Evolutionary conservation across 1,284 basidiomycete genomes (phyloP), one percentile per base, ranked within the genome.

Genomic region (Xanthoconium separans): DNA sequence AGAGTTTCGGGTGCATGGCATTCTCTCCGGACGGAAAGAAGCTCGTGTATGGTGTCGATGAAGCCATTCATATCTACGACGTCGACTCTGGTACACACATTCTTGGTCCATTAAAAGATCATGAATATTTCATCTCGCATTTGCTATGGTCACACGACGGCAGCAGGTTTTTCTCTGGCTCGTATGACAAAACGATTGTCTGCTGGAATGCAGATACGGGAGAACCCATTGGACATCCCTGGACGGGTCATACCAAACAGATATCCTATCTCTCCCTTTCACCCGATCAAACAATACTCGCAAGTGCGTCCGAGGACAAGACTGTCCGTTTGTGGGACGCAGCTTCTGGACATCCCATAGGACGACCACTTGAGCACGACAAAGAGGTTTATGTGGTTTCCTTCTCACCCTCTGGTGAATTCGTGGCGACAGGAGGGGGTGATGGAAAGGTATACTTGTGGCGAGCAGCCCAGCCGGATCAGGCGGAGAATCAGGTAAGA

Each of bases 311-410:
- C 1, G 0, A 0, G 3, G 61, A 61, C 39, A 1, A 6, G 2
- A 54, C 47, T 6, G 40, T 61, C 20, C 52, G 55, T 12, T 49
- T 61, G 43, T 61, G 61, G 61, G 44, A 58, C 18, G 13, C 52
- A n/a, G 1, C 15, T 3, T 41, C 51, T 6, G 40, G 52, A 6
- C 0, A 31, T 7, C 30, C 27, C 0, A 10, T 57, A 4, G 44
- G 44, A 30, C 22, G 30, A 15, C 43, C n/a, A 4, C 39, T 62
- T 6, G 30, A 24, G 12, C 59, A 61, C 10, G 2, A 2, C 2
- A 4, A 16, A 0, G 2, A 0, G 11, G 43, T 50, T 5, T 0
- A 2, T 0, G 4, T 7, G 1, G 44, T 57, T 9, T 41, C 20
- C 12, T 51, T 61, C 34, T 59, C 53, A 7, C 57, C 51, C 3